These are phyloP conservation scores for Mucor saturninus DNA, from an alignment of 371 early-diverging fungal genomes.

Conservation along the genomic window DNA sequence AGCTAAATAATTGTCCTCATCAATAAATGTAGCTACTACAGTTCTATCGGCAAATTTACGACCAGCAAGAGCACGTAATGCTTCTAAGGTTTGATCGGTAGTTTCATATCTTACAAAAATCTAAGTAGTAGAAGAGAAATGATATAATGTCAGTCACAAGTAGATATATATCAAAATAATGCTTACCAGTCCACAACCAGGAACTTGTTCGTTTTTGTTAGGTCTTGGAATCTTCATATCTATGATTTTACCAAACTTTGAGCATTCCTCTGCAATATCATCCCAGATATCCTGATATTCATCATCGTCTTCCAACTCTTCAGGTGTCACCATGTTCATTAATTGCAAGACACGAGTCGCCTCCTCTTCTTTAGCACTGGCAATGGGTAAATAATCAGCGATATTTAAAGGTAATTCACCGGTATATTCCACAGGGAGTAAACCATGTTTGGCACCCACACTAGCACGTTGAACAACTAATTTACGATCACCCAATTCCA, in stretches of 20 bases:
- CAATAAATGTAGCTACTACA: slow-evolving; percentile 86
- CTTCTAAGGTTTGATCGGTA: slow-evolving; percentile 64
- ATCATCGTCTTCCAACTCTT: slow-evolving; percentile 86
- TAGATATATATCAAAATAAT: not conserved
- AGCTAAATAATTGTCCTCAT: slow-evolving; percentile 68
- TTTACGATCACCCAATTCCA: slow-evolving; percentile 94
- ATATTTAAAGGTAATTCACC: slow-evolving; percentile 12
- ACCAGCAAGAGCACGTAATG: slow-evolving; percentile 89
- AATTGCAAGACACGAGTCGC: slow-evolving; percentile 84
- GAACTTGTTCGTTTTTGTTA: slow-evolving; percentile 45
- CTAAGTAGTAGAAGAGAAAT: slow-evolving; percentile 37
- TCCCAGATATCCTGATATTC: slow-evolving; percentile 92
- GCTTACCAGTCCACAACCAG: slow-evolving; percentile 87
- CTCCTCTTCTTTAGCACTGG: slow-evolving; percentile 58
- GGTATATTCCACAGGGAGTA: slow-evolving; percentile 22
- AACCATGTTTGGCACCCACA: slow-evolving; percentile 72
- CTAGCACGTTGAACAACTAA: slow-evolving; percentile 95
- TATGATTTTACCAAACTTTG: slow-evolving; percentile 81
- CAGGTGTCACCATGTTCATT: slow-evolving; percentile 93
- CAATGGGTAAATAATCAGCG: slow-evolving; percentile 28
- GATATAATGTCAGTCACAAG: not conserved
- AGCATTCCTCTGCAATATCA: slow-evolving; percentile 91
- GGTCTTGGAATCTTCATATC: slow-evolving; percentile 90
- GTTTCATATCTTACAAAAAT: slow-evolving; percentile 83
- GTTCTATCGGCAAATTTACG: slow-evolving; percentile 94